Percentiles rank a stretch among this genome's conserved stretches.
phyloP scores from a whole-genome alignment of 345 rosid species.

The Eucalyptus regnans region DNA sequence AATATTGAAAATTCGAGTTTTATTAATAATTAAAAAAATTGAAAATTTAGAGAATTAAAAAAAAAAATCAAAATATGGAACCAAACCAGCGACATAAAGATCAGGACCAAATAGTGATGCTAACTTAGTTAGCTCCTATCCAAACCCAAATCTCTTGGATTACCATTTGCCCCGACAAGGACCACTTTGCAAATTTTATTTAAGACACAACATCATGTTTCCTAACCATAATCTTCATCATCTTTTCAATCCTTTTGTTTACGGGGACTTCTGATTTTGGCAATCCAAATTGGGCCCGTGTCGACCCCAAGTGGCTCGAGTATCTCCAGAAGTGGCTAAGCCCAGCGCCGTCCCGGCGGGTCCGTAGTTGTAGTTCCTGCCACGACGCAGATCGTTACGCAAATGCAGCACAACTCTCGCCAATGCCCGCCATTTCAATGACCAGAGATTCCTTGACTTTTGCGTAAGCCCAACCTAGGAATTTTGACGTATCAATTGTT shows the following conservation, averaged over 20 bases:
- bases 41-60: no score
- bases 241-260: neutral
- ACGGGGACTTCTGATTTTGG: conserved; percentile 48
- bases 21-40: no score
- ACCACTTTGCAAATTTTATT: neutral
- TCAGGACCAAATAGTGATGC: neutral
- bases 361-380: conserved; percentile 82
- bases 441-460: neutral
- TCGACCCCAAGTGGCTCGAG: conserved; percentile 29
- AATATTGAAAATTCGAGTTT: no score
- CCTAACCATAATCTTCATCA: neutral
- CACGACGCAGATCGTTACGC: neutral
- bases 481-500: no score
- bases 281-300: conserved; percentile 56
- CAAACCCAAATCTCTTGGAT: neutral
- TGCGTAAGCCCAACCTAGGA: no score
- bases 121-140: neutral
- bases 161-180: neutral
- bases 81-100: neutral
- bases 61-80: neutral
- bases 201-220: neutral
- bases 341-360: conserved; percentile 66
- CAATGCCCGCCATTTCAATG: neutral
- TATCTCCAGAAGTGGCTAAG: conserved; percentile 65
- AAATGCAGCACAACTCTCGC: neutral